phyloP scores from a whole-genome alignment of 768 basidiomycete genomes.

The Leccinum truebloodii region DNA sequence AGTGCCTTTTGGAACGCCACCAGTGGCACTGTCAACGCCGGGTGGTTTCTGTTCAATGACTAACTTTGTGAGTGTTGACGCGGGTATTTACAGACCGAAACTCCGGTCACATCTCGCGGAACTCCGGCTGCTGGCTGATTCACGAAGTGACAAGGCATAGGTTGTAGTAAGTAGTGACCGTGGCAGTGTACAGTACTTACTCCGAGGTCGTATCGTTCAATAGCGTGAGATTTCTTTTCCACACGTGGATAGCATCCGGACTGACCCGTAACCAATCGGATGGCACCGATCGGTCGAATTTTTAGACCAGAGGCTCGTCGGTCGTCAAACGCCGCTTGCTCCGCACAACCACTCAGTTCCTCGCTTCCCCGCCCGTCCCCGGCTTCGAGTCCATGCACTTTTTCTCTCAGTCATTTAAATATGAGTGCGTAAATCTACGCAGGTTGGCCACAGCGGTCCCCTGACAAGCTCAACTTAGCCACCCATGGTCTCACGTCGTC shows the following conservation, averaged over 20 bases:
- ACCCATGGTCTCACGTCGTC: conserved; percentile 89
- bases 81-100: conserved; percentile 59
- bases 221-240: conserved; percentile 10
- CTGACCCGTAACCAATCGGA: conserved; percentile 32
- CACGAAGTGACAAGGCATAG: conserved; percentile 9
- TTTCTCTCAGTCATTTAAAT: conserved; percentile 81
- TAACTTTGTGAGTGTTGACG: conserved; percentile 2
- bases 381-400: conserved; percentile 64
- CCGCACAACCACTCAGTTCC: conserved; percentile 21
- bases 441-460: conserved; percentile 1
- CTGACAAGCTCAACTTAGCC: conserved; percentile 45
- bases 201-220: too few species aligned
- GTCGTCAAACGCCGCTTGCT: conserved; percentile 17
- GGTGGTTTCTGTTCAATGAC: background rate
- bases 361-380: conserved; percentile 26
- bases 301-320: conserved; percentile 10
- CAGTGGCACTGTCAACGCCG: background rate
- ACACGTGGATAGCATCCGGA: conserved; percentile 10
- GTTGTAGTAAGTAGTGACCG: background rate
- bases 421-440: conserved; percentile 60
- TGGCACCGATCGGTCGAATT: conserved; percentile 12
- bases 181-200: background rate
- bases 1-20: background rate
- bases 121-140: conserved; percentile 45
- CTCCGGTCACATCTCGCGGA: conserved; percentile 75